A percentile compares a stretch with the other conserved stretches of the same genome.
phyloP scores from a whole-genome alignment of 2,329 filamentous ascomycete species.

The Stemphylium vesicarium region DNA sequence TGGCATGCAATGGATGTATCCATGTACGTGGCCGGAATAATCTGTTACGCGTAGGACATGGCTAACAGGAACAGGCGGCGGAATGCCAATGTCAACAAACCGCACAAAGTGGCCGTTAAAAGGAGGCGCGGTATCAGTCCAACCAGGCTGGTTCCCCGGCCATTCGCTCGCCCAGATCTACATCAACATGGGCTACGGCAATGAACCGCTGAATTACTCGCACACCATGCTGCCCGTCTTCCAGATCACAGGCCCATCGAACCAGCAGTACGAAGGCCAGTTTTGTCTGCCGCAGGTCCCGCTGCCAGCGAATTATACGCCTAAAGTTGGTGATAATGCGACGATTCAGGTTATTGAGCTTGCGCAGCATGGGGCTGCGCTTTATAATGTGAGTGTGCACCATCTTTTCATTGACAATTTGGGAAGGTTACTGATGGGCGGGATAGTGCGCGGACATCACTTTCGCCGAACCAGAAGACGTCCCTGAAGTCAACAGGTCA shows the following conservation, averaged over 20 bases:
- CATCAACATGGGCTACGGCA: constrained; percentile 88
- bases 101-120: constrained; percentile 89
- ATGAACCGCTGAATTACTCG: constrained; percentile 84
- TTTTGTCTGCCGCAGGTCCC: constrained; percentile 91
- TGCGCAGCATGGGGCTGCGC: constrained; percentile 80
- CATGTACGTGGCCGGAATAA: constrained; percentile 69
- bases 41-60: not conserved
- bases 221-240: constrained; percentile 80
- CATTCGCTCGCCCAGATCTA: constrained; percentile 84
- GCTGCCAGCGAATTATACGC: constrained; percentile 72
- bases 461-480: constrained; percentile 80
- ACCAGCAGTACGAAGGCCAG: constrained; percentile 83
- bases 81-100: constrained; percentile 77
- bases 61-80: constrained; percentile 70
- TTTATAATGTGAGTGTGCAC: constrained; percentile 77
- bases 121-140: constrained; percentile 86
- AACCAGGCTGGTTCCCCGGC: constrained; percentile 95
- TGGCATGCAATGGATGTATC: constrained; percentile 95
- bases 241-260: constrained; percentile 80
- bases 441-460: constrained; percentile 92
- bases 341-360: constrained; percentile 88
- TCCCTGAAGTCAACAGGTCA: constrained; percentile 73
- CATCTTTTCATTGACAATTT: too few relatives aligned
- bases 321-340: constrained; percentile 82
- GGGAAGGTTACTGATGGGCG: too few relatives aligned